These are phyloP conservation scores for Pythium utonaiense DNA, from an alignment of 352 stramenopile species.

Conservation along the genomic window DNA sequence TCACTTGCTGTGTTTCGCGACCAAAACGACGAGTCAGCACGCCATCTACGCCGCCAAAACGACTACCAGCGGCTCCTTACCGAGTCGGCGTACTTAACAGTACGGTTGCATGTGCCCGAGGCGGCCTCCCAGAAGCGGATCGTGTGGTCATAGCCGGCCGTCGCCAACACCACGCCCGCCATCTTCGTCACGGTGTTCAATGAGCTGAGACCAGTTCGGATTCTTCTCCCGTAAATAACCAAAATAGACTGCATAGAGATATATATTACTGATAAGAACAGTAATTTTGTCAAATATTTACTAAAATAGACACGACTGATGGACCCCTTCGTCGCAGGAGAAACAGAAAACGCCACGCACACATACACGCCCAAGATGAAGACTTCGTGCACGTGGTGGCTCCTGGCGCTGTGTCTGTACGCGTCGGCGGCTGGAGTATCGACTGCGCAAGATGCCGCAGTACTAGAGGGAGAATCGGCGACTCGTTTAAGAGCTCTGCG, in stretches of 20 bases:
- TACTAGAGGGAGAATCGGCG: not conserved
- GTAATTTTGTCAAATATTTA: too few species aligned
- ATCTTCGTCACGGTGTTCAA: conserved; percentile 30
- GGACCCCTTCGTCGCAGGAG: not conserved
- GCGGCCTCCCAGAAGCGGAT: conserved; percentile 98
- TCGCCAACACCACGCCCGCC: conserved; percentile 94
- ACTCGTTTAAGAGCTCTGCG: conserved; percentile 4
- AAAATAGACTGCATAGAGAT: not conserved
- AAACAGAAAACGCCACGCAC: conserved; percentile 6
- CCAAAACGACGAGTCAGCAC: not conserved
- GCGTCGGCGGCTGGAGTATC: not conserved
- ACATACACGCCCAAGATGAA: conserved; percentile 12
- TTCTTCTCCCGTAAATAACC: not conserved
- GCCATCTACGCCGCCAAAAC: not conserved
- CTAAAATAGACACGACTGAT: not conserved
- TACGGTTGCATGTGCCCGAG: conserved; percentile 93
- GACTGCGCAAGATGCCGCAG: not conserved
- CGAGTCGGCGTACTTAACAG: conserved; percentile 95
- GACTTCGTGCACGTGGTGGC: not conserved
- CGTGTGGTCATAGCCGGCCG: conserved; percentile 97
- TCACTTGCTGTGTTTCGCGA: conserved; percentile 84
- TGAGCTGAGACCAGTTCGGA: not conserved
- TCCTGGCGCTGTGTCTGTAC: conserved; percentile 20
- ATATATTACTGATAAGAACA: not conserved
- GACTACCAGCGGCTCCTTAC: conserved; percentile 29